phyloP scores from a whole-genome alignment of 805 yeast species.

The Zygosaccharomyces rouxii region DNA sequence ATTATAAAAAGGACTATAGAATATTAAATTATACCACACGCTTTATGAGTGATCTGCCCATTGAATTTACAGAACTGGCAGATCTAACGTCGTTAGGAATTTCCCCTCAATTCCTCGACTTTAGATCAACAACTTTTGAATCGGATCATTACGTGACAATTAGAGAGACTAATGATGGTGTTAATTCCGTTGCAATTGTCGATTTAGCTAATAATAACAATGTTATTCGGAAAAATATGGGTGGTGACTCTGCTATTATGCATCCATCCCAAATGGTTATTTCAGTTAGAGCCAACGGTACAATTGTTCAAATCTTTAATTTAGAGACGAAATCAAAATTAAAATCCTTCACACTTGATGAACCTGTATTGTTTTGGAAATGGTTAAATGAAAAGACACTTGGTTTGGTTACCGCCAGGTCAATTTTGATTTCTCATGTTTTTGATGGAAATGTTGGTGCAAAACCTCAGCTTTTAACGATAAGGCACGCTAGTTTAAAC shows the following conservation, averaged over 20 bases:
- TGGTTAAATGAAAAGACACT: constrained; percentile 74
- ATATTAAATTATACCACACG: not conserved
- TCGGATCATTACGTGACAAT: constrained; percentile 86
- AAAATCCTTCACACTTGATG: constrained; percentile 78
- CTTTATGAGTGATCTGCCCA: constrained; percentile 71
- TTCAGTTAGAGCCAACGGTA: constrained; percentile 92
- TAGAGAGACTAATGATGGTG: constrained; percentile 56
- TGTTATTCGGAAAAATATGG: constrained; percentile 86
- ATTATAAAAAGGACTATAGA: not conserved
- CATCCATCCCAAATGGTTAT: constrained; percentile 87
- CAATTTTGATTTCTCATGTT: constrained; percentile 76
- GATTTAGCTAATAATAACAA: constrained; percentile 75
- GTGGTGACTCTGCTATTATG: constrained; percentile 96
- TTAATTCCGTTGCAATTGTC: constrained; percentile 91
- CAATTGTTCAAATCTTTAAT: constrained; percentile 91
- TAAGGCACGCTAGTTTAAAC: constrained; percentile 73
- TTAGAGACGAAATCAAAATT: constrained; percentile 81
- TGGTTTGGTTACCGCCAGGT: constrained; percentile 78
- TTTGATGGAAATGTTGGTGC: constrained; percentile 71
- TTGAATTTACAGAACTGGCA: constrained; percentile 92
- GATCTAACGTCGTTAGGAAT: constrained; percentile 85
- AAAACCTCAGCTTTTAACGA: constrained; percentile 78
- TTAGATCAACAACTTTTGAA: constrained; percentile 90
- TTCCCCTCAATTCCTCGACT: constrained; percentile 78
- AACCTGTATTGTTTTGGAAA: constrained; percentile 92